Evolutionary conservation across 1,284 basidiomycete species (phyloP), one percentile per base, ranked within the genome.

Genomic region (Malassezia yamatoensis): DNA sequence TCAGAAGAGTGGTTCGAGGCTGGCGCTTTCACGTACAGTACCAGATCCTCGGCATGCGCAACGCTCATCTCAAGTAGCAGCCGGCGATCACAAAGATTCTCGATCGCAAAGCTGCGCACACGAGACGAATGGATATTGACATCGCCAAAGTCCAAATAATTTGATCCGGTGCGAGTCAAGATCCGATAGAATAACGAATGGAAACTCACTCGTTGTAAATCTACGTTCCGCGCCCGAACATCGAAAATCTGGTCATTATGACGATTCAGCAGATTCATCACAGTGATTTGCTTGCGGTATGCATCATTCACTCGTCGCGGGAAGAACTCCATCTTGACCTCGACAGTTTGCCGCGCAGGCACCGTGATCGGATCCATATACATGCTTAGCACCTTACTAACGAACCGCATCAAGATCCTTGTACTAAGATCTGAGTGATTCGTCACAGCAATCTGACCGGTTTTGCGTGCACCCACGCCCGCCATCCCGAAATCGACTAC

Each of bases 171-270:
- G 1, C 78, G 77, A 11, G 79, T 80, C 43, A 79, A 71, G 53
- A 80, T 78, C n/a, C 77, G 76, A 64, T 80, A 80, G 40, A 79
- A 75, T 55, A 79, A 76, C 24, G 78, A 79, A 60, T 80, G 79
- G 49, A 79, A 76, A 32, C 78, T 78, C 55, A 80, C 75, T 40
- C 79, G 77, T 66, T 79, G 76, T 47, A 77, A 68, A 61, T 80
- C 79, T 47, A 79, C 77, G 54, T 80, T 79, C 51, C 71, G 72
- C 32, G 77, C 76, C 20, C 76, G 72, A 43, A 79, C 76, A 53
- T 79, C 77, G 49, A 79, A 70, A 43, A 79, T 72, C 67, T 79
- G 78, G 49, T 74, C 72, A 37, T 75, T 70, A 54, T 76, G 72
- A 52, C 71, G 54, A 51, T 69, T 74, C 34, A 71, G 62, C 54